Evolutionary conservation across 108 stramenopile genomes (phyloP).

Genomic region (Skeletonema costatum): DNA sequence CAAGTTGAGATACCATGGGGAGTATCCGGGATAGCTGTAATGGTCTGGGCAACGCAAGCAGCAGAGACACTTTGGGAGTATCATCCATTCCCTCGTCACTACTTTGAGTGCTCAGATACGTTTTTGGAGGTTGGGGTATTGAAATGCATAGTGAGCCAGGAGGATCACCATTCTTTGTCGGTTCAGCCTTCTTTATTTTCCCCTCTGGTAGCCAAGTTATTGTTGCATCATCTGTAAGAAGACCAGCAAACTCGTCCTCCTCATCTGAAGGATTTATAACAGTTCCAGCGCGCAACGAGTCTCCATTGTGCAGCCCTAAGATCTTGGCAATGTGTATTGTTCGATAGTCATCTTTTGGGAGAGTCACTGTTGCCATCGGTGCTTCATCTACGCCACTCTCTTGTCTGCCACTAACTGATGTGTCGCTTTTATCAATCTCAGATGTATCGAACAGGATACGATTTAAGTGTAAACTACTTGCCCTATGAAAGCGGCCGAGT

Average conservation of each 20-base stretch:
- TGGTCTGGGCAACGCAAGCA: conserved; percentile 91
- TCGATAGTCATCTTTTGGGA: conserved; percentile 78
- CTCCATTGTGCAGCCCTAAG: conserved; percentile 69
- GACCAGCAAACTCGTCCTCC: conserved; percentile 39
- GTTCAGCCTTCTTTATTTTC: conserved; percentile 76
- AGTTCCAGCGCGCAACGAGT: conserved; percentile 73
- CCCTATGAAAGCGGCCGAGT: conserved; percentile 18
- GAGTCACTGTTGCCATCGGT: conserved; percentile 48
- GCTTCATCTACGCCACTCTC: not conserved
- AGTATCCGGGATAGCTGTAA: conserved; percentile 85
- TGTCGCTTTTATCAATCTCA: conserved; percentile 41
- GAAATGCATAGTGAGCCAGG: conserved; percentile 66
- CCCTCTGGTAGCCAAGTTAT: conserved; percentile 84
- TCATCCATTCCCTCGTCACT: conserved; percentile 11
- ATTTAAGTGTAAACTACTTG: conserved; percentile 50
- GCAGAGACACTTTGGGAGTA: conserved; percentile 56
- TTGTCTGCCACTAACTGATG: not conserved
- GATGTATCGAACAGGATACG: conserved; percentile 72
- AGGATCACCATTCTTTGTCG: conserved; percentile 71
- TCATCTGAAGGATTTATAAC: conserved; percentile 32
- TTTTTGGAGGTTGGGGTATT: conserved; percentile 42
- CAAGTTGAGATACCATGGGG: conserved; percentile 89
- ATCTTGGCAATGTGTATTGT: conserved; percentile 86
- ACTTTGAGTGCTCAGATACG: conserved; percentile 11
- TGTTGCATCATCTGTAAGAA: conserved; percentile 70